Evolutionary conservation across 106 monocot species (phyloP).

Genomic region (Narthecium ossifragum): DNA sequence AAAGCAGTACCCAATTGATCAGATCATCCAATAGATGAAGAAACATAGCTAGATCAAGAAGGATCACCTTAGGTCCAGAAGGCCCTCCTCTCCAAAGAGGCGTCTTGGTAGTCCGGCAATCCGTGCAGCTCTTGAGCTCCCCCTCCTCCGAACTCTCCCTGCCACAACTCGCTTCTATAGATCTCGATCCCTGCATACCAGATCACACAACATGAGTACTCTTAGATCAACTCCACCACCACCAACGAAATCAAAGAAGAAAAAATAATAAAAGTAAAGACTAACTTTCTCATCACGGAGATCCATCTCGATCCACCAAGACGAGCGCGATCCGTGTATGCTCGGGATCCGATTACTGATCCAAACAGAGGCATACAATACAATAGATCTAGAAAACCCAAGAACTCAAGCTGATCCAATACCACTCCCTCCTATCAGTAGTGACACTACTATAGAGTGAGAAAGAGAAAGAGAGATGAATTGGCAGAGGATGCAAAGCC

Average conservation of each 20-base stretch:
- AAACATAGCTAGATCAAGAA: background rate
- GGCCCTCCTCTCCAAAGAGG: constrained; percentile 48
- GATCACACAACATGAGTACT: background rate
- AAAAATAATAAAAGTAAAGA: too few relatives aligned
- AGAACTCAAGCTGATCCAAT: too few relatives aligned
- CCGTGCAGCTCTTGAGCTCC: constrained; percentile 26
- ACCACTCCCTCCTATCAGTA: too few relatives aligned
- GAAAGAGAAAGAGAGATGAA: too few relatives aligned
- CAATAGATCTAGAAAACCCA: too few relatives aligned
- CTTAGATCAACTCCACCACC: background rate
- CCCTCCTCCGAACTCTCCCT: constrained; percentile 10
- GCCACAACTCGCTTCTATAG: constrained; percentile 10
- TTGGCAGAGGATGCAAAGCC: too few relatives aligned
- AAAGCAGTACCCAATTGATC: background rate
- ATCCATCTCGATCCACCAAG: background rate
- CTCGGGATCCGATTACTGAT: background rate
- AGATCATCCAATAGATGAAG: background rate
- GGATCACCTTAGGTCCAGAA: constrained; percentile 31
- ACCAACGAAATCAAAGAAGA: background rate
- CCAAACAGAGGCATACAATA: too few relatives aligned
- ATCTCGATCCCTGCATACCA: constrained; percentile 9
- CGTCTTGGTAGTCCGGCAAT: constrained; percentile 40
- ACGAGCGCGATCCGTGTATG: background rate
- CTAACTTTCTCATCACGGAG: too few relatives aligned
- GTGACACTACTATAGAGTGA: too few relatives aligned